A percentile compares a stretch with the other conserved stretches of the same genome.
Conservation (phyloP, 75 land plant species). For the Pinus tabuliformis region DNA sequence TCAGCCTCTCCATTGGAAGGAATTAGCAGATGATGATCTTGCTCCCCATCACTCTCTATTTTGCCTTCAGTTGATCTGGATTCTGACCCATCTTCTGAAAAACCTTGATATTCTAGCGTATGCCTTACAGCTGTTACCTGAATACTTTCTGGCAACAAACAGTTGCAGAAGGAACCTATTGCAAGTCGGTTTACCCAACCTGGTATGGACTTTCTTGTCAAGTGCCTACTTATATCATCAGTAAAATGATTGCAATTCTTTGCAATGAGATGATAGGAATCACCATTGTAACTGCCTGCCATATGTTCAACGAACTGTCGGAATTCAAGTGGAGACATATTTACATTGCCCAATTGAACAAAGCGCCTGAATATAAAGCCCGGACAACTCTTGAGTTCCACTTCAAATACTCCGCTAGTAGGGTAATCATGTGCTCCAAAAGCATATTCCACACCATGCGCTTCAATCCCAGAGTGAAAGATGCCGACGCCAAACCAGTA, state of each 20-base stretch:
- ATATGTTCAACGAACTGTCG: slow-evolving; percentile 46
- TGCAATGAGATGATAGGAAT: slow-evolving; percentile 67
- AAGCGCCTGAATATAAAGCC: slow-evolving; percentile 39
- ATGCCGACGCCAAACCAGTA: slow-evolving; percentile 48
- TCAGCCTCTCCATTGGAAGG: not conserved
- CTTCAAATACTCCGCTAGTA: slow-evolving; percentile 53
- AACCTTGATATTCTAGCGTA: slow-evolving; percentile 35
- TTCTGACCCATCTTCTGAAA: slow-evolving; percentile 24
- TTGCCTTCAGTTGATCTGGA: not conserved
- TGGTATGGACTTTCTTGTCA: slow-evolving; percentile 57
- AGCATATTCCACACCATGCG: slow-evolving; percentile 52
- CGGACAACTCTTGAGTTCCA: slow-evolving; percentile 47
- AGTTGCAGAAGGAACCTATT: slow-evolving; percentile 50
- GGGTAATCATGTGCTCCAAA: slow-evolving; percentile 62
- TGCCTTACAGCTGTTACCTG: slow-evolving; percentile 47
- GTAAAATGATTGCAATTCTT: slow-evolving; percentile 85
- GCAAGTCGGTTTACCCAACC: slow-evolving; percentile 84
- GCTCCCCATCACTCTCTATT: slow-evolving; percentile 11
- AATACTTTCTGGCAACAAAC: slow-evolving; percentile 70
- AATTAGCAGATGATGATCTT: slow-evolving; percentile 7
- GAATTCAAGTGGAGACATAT: slow-evolving; percentile 29
- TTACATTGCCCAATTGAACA: slow-evolving; percentile 33
- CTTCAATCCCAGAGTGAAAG: slow-evolving; percentile 46
- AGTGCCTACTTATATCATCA: slow-evolving; percentile 47
- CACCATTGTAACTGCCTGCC: slow-evolving; percentile 55